Base-by-base conservation (phyloP, 345 rosid genomes). In the Linum trigynum region DNA sequence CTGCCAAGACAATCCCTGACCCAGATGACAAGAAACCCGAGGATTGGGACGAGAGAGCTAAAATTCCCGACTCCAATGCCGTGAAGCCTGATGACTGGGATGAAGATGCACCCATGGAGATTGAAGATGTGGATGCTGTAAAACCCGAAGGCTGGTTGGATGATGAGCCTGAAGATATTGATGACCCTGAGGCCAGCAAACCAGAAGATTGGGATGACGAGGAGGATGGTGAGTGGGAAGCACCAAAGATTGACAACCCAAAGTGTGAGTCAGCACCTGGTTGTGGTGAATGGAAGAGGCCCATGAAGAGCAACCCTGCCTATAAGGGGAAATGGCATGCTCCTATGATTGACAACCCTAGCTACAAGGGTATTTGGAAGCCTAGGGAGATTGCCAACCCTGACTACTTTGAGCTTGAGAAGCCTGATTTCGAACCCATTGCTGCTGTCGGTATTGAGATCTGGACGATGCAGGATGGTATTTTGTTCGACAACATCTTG, bases 131-230 rank as follows among this genome's bases (percentile, higher is more conserved):
- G 70, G 94, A 89, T 3, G 96, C 96, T 65, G 86, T 71, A 78
- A 87, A 89, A 82, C 96, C 96, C 2, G 89, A 87, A 72, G 96
- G 96, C 62, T 89, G 94, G 96, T 75, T 89, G 59, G 94, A 87
- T 62, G 94, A 89, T 59, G 94, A 89, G 77, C 89, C 96, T 64
- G 96, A 89, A 77, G 96, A 89, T 72, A 73, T 89, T 5, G 91
- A 89, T 37, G 96, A 89, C 71, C 94, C 94, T 2, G 96, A 89
- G 17, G 96, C 96, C 3, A 66, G 89, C 43, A 89, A 89, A 63
- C 96, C 96, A 5, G 94, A 89, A 69, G 96, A 89, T 72, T 86
- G 96, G 96, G 94, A 89, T 80, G 96, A 89, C 6, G 96, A 89
- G 70, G 96, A 89, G 77, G 96, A 89, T 75, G 96, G 96, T 74